Evolutionary conservation across 2,329 filamentous ascomycete species (phyloP).

Genomic region (Diaporthe vexans): DNA sequence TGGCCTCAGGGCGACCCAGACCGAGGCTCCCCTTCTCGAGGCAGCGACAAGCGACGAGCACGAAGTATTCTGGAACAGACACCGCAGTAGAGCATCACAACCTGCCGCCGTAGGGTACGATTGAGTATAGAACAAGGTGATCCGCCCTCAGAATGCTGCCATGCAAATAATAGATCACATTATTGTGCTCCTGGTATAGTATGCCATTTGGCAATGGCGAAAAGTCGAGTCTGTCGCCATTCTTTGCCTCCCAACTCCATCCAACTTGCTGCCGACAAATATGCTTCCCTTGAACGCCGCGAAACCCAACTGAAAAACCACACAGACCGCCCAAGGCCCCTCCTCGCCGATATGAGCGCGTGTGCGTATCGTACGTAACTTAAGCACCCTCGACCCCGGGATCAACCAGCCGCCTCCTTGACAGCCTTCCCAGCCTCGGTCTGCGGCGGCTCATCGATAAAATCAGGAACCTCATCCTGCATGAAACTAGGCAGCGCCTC

Average conservation of each 20-base stretch:
- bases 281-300: constrained; percentile 40
- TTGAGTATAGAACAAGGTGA: neutral
- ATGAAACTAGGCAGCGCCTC: constrained; percentile 85
- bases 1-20: neutral
- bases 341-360: neutral
- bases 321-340: neutral
- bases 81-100: neutral
- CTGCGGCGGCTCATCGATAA: constrained; percentile 92
- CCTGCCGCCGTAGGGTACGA: rapidly evolving
- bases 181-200: constrained; percentile 25
- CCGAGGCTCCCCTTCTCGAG: neutral
- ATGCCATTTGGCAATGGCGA: constrained; percentile 6
- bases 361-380: neutral
- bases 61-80: no score
- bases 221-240: constrained; percentile 1
- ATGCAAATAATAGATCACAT: constrained; percentile 16
- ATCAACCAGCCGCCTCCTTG: constrained; percentile 80
- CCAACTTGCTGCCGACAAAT: constrained; percentile 26
- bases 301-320: neutral
- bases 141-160: neutral
- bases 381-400: constrained; percentile 22
- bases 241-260: constrained; percentile 21
- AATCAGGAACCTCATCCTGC: constrained; percentile 90
- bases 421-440: constrained; percentile 73
- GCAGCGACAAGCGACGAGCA: no score